These are phyloP conservation scores for Leucosporidium scottii DNA, from an alignment of 768 basidiomycete genomes.

Conservation along the genomic window DNA sequence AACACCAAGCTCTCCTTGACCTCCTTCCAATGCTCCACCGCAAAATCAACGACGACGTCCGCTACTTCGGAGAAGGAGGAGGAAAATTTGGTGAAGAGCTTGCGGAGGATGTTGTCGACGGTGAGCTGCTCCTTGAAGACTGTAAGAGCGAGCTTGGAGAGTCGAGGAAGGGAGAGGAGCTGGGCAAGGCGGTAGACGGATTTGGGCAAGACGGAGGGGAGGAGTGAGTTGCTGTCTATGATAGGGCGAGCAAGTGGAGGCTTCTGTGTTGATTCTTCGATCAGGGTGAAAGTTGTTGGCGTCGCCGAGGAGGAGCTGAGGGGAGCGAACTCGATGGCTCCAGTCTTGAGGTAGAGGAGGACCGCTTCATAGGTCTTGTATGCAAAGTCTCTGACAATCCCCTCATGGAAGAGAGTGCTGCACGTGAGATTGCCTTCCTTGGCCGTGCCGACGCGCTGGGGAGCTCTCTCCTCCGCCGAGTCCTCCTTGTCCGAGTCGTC, in stretches of 20 bases:
- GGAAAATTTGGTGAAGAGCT: not conserved
- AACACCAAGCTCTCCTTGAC: not conserved
- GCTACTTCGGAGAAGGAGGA: not conserved
- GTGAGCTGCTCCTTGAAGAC: not conserved
- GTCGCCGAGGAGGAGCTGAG: not conserved
- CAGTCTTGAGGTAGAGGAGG: not conserved
- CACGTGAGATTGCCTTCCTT: not conserved
- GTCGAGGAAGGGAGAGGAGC: not conserved
- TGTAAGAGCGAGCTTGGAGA: not conserved
- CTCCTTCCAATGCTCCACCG: slow-evolving; percentile 1
- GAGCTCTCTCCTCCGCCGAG: not conserved
- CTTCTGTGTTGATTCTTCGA: no score
- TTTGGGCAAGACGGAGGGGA: slow-evolving; percentile 4
- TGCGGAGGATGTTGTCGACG: not conserved
- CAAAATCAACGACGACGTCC: slow-evolving; percentile 1
- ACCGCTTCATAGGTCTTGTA: slow-evolving; percentile 14
- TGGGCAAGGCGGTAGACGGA: slow-evolving; percentile 4
- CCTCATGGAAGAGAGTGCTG: not conserved
- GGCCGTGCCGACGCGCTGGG: not conserved
- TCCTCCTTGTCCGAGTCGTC: slow-evolving; percentile 7
- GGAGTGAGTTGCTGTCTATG: not conserved
- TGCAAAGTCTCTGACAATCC: not conserved
- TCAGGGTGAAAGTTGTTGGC: no score
- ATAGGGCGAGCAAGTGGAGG: not conserved
- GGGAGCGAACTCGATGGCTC: slow-evolving; percentile 4